Conservation (phyloP, 371 early-diverging fungal species). For the Basidiobolus meristosporus region DNA sequence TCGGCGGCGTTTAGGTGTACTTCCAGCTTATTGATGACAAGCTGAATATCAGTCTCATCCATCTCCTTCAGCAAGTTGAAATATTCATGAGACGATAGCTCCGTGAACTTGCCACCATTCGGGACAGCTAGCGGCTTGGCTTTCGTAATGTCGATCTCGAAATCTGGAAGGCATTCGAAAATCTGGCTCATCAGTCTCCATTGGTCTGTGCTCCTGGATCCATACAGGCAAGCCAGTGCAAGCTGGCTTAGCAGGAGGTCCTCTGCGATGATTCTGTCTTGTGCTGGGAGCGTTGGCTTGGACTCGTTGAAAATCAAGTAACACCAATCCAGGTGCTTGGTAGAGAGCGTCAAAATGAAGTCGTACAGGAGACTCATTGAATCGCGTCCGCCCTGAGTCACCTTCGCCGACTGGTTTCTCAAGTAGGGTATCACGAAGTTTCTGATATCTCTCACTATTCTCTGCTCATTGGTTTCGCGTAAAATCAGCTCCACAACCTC, state of each 20-base stretch:
- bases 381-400: slow-evolving; percentile 1
- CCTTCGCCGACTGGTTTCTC: slow-evolving; percentile 1
- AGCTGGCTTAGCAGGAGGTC: slow-evolving; percentile 30
- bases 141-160: slow-evolving; percentile 15
- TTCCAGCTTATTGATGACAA: slow-evolving; percentile 39
- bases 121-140: slow-evolving; percentile 2
- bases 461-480: slow-evolving; percentile 1
- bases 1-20: slow-evolving; percentile 40
- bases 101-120: background rate
- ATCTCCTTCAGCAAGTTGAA: slow-evolving; percentile 22
- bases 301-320: slow-evolving; percentile 31
- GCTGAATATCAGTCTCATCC: slow-evolving; percentile 20
- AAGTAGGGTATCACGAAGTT: slow-evolving; percentile 4
- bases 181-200: slow-evolving; percentile 27
- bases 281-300: slow-evolving; percentile 22
- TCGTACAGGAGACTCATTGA: slow-evolving; percentile 11
- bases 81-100: slow-evolving; percentile 7
- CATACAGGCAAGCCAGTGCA: slow-evolving; percentile 28
- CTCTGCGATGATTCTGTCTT: slow-evolving; percentile 34
- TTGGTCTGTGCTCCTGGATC: slow-evolving; percentile 15
- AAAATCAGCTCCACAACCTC: slow-evolving; percentile 4
- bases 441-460: slow-evolving; percentile 3
- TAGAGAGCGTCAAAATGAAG: slow-evolving; percentile 15
- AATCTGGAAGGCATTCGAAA: slow-evolving; percentile 40
- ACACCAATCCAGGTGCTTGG: slow-evolving; percentile 24